Evolutionary conservation across 2,329 filamentous ascomycete genomes (phyloP), one percentile per base, ranked within the genome.

Genomic region (Colletotrichum musae): DNA sequence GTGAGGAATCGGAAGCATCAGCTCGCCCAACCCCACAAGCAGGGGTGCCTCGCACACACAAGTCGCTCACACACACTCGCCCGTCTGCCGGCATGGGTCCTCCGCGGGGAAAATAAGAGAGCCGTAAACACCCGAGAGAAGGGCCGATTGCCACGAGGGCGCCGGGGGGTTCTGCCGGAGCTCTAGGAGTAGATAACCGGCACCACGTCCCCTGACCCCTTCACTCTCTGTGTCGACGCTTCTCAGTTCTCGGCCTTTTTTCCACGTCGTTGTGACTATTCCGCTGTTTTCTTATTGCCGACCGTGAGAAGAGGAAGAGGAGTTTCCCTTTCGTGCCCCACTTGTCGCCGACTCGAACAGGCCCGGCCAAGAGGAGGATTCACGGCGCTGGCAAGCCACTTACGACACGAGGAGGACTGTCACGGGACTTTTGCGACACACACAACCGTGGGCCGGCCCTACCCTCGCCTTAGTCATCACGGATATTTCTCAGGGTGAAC

Each of bases 81-180:
- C 18, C 51, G 50, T 67, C 62, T 70, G 52, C 62, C 67, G 67
- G 62, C 67, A 32, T 47, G 45, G 52, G 67, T 50, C 43, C 41
- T 4, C 18, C 43, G 32, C 32, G 32, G 32, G 32, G 32, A 36
- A 6, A 6, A 32, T 2, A 1, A 21, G 56, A 56, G 47, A 57
- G 56, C 67, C 67, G 62, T 70, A 48, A 70, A 70, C 56, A 48
- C 62, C 62, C 57, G 67, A 70, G 45, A 70, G 67, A 70, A 70
- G 67, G 67, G 56, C 67, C 67, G 67, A 70, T 67, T 61, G 56
- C 67, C 51, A 53, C 13, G 66, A 66, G 62, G 50, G 7, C n/a
- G 56, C 21, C 16, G 16, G 41, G 41, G 41, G 10, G 41, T 13
- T 15, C 13, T 15, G 41, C 41, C 41, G 5, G 32, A 36, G 32